Evolutionary conservation across 768 basidiomycete species (phyloP).

Genomic region (Hemileccinum rubropunctum): DNA sequence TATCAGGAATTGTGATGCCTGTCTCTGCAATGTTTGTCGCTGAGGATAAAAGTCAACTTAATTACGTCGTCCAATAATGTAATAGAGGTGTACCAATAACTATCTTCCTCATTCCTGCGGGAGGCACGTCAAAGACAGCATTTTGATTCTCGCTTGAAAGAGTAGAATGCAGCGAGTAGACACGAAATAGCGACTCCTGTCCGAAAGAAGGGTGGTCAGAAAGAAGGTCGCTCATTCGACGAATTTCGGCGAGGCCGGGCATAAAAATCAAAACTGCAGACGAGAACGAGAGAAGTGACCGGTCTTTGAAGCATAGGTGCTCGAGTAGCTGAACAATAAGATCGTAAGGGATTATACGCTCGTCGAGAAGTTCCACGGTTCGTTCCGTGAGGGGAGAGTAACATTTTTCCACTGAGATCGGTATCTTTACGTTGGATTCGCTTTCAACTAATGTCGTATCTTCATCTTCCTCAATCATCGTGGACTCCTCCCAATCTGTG

Average conservation of each 20-base stretch:
- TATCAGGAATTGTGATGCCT: slow-evolving; percentile 97
- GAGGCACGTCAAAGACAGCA: slow-evolving; percentile 88
- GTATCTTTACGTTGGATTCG: slow-evolving; percentile 14
- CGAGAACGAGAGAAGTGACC: slow-evolving; percentile 53
- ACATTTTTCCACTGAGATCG: slow-evolving; percentile 66
- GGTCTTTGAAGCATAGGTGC: slow-evolving; percentile 71
- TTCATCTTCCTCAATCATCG: slow-evolving; percentile 57
- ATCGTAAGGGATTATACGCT: slow-evolving; percentile 87
- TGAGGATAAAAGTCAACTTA: slow-evolving; percentile 27
- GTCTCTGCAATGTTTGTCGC: slow-evolving; percentile 96
- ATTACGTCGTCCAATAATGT: neutral
- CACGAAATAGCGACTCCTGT: slow-evolving; percentile 55
- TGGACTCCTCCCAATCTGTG: slow-evolving; percentile 80
- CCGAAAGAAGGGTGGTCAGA: slow-evolving; percentile 74
- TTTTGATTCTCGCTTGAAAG: slow-evolving; percentile 89
- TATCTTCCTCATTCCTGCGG: slow-evolving; percentile 80
- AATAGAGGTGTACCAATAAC: slow-evolving; percentile 70
- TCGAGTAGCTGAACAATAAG: slow-evolving; percentile 84
- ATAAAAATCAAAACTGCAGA: slow-evolving; percentile 87
- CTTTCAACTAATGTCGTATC: slow-evolving; percentile 43
- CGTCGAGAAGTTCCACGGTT: slow-evolving; percentile 84
- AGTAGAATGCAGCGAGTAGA: slow-evolving; percentile 89
- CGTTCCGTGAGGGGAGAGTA: slow-evolving; percentile 73
- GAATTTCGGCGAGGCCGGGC: slow-evolving; percentile 93
- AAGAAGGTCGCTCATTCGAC: slow-evolving; percentile 80